Evolutionary conservation across 768 basidiomycete species (phyloP), one percentile per base, ranked within the genome.

Genomic region (Gyrodon lividus): DNA sequence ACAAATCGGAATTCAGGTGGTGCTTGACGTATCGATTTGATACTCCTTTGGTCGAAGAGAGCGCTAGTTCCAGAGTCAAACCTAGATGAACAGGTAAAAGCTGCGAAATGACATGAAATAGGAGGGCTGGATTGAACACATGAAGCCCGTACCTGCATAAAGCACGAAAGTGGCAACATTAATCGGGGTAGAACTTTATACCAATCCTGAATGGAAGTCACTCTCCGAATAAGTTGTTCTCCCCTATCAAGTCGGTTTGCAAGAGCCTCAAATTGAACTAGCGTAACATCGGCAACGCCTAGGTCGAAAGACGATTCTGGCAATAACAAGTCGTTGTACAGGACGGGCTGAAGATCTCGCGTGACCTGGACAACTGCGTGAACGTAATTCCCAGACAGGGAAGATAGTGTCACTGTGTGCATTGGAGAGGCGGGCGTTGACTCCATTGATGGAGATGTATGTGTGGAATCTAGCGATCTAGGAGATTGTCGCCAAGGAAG

Each of bases 321-420:
- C 19, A 99, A 72, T 23, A 74, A 65, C 84, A 84, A 89, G n/a
- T 84, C 79, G 17, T 84, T 73, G 64, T 77, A 97, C 0, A 90
- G 77, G 37, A 99, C 93, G 0, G 97, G 91, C n/a, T 93, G 83
- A 24, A 87, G 70, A 68, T 99, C 97, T 51, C 85, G 80, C 6
- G 97, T 98, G 50, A 98, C 88, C 70, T 99, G 97, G 8, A 98
- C 83, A 30, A 88, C 80, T 43, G 89, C 73, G 60, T 91, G 86
- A 31, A 96, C 74, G 72, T 94, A 96, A 59, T 82, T 85, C n/a
- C 95, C 96, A 24, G 83, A 81, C 14, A 98, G 77, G 4, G 97
- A 98, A 3, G 92, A 92, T 30, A 95, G 82, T 0, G 92, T 94
- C 59, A 92, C 77, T 6, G 81, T 76, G 57, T 83, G 82, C 41